Percentiles rank a stretch among this genome's conserved stretches.
These are phyloP conservation scores for Cunninghamia lanceolata DNA, from an alignment of 75 land plant genomes.

Conservation along the genomic window DNA sequence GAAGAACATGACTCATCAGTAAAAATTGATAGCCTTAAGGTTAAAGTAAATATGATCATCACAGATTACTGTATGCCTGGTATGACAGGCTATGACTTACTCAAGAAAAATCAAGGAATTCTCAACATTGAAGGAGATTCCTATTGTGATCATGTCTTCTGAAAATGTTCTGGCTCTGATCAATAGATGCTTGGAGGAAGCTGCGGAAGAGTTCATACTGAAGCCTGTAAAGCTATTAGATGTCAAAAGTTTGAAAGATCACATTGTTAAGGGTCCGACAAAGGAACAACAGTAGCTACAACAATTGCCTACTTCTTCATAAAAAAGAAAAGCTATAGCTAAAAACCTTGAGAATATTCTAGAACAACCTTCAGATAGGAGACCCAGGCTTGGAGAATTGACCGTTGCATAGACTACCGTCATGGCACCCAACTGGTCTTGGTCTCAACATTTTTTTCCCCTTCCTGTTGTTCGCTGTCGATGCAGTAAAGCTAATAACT, in stretches of 20 bases:
- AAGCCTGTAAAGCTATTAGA: constrained; percentile 70
- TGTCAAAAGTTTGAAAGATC: constrained; percentile 45
- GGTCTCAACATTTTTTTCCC: neutral
- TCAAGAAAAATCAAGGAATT: constrained; percentile 62
- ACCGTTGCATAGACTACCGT: neutral
- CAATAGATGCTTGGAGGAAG: constrained; percentile 67
- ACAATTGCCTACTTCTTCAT: neutral
- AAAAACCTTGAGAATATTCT: neutral
- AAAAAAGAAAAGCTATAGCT: constrained; percentile 3
- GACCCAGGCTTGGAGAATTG: no score
- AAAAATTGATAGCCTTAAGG: neutral
- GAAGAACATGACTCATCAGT: constrained; percentile 11
- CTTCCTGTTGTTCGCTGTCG: neutral
- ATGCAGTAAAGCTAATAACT: neutral
- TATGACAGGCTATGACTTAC: constrained; percentile 55
- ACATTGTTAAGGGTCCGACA: constrained; percentile 30
- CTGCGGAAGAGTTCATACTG: constrained; percentile 71
- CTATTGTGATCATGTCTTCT: constrained; percentile 77
- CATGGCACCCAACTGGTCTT: neutral
- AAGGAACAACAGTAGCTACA: constrained; percentile 7
- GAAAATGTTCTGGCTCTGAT: constrained; percentile 65
- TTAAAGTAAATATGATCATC: constrained; percentile 33
- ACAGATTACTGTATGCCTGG: constrained; percentile 60
- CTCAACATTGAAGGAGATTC: constrained; percentile 53
- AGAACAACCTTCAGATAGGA: neutral